A percentile compares a stretch with the other conserved stretches of the same genome.
phyloP scores from a whole-genome alignment of 1,139 yeast genomes.

The Saccharomyces hybrid region DNA sequence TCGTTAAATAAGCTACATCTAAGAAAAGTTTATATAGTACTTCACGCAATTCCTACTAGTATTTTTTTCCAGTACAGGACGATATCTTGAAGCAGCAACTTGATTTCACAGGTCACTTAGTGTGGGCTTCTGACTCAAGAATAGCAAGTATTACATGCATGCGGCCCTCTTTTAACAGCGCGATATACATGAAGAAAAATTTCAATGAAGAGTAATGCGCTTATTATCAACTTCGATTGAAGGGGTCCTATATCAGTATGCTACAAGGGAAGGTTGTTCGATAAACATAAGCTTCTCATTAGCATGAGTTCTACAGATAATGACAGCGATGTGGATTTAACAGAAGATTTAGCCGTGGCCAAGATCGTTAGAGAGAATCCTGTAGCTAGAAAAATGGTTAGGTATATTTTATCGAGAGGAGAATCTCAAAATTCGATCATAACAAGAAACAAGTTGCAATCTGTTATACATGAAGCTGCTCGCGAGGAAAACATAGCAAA shows the following conservation, averaged over 20 bases:
- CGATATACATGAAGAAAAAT: neutral
- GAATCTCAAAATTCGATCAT: constrained; percentile 21
- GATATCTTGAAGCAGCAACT: neutral
- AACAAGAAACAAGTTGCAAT: constrained; percentile 15
- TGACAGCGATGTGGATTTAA: neutral
- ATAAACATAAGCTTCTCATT: too few relatives aligned
- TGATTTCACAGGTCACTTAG: neutral
- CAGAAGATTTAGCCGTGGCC: neutral
- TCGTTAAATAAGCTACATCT: neutral
- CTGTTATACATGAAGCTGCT: constrained; percentile 14
- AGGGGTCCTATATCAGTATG: neutral
- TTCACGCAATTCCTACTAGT: neutral
- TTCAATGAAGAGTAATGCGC: neutral
- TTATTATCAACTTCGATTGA: neutral
- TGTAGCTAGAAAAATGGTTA: constrained; percentile 16
- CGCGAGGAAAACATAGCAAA: constrained; percentile 15
- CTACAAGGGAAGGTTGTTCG: neutral
- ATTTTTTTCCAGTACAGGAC: neutral
- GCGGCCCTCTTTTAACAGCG: neutral
- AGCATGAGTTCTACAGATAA: neutral
- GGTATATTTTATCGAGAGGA: constrained; percentile 17
- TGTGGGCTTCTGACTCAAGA: neutral
- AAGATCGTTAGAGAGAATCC: neutral
- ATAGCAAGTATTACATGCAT: neutral
- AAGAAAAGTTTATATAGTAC: too few relatives aligned